Percentiles rank a stretch among this genome's conserved stretches.
phyloP scores from a whole-genome alignment of 495 filamentous ascomycete genomes.

The Penicillium paradoxum region DNA sequence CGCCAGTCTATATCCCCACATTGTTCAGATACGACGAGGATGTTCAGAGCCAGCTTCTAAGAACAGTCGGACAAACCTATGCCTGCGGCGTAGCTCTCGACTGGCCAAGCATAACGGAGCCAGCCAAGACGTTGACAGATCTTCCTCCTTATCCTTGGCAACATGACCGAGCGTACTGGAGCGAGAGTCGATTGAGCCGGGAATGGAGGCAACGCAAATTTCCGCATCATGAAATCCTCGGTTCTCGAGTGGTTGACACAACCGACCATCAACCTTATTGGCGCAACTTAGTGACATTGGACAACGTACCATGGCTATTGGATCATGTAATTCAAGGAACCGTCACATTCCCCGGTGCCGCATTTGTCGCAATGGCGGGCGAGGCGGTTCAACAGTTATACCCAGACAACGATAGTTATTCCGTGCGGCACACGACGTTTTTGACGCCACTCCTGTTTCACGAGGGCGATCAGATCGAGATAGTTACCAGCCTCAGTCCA shows the following conservation, averaged over 20 bases:
- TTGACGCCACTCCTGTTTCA: conserved; percentile 25
- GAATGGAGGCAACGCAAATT: conserved; percentile 45
- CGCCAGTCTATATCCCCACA: conserved; percentile 28
- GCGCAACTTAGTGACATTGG: conserved; percentile 42
- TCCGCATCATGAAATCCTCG: conserved; percentile 45
- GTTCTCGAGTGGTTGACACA: conserved; percentile 34
- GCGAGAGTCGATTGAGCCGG: conserved; percentile 40
- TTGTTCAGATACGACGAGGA: conserved; percentile 21
- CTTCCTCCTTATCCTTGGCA: conserved; percentile 52
- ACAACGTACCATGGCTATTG: conserved; percentile 44
- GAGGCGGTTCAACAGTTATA: conserved; percentile 40
- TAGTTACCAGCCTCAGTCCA: conserved; percentile 33
- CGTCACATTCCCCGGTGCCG: conserved; percentile 47
- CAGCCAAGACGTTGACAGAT: conserved; percentile 28
- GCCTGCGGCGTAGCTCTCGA: conserved; percentile 18
- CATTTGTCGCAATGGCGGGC: conserved; percentile 43
- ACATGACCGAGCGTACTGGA: conserved; percentile 38
- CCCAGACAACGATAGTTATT: conserved; percentile 15
- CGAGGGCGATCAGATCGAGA: conserved; percentile 14
- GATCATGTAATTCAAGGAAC: conserved; percentile 38
- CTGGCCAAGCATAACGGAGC: conserved; percentile 24
- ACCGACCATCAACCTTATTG: conserved; percentile 44
- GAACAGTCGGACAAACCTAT: conserved; percentile 26
- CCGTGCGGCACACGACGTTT: conserved; percentile 15
- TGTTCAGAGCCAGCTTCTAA: conserved; percentile 14